A percentile compares a stretch with the other conserved stretches of the same genome.
phyloP scores from a whole-genome alignment of 768 basidiomycete genomes.

The Phlebiopsis gigantea region DNA sequence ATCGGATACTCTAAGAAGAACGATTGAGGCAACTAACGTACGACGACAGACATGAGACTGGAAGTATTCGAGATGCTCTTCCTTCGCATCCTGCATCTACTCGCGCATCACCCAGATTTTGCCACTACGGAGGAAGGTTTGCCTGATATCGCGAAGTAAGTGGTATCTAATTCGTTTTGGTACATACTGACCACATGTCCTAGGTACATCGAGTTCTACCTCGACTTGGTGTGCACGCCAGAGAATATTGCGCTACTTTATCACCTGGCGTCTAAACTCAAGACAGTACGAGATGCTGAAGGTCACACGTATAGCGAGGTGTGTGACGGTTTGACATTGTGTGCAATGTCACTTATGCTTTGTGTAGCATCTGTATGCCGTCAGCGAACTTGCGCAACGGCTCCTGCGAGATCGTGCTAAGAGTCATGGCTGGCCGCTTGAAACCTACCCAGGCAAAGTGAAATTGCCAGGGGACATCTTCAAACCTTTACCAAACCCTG shows the following conservation, averaged over 20 bases:
- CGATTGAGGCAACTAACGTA: not conserved
- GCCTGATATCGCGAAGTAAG: conserved; percentile 77
- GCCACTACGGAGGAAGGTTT: conserved; percentile 60
- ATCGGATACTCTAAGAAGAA: not conserved
- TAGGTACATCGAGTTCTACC: conserved; percentile 88
- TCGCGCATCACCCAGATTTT: conserved; percentile 96
- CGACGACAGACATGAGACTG: conserved; percentile 42
- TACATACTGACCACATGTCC: conserved; percentile 1
- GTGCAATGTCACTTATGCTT: not conserved
- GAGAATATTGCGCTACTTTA: conserved; percentile 85
- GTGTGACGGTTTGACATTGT: conserved; percentile 9
- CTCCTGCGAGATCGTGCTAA: conserved; percentile 69
- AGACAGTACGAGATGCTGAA: conserved; percentile 80
- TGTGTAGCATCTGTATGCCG: conserved; percentile 74
- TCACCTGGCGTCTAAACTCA: conserved; percentile 74
- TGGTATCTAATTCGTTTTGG: not conserved
- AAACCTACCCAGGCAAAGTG: conserved; percentile 77
- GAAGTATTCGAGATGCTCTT: conserved; percentile 79
- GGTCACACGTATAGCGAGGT: conserved; percentile 70
- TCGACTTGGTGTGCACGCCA: conserved; percentile 67
- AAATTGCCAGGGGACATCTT: conserved; percentile 81
- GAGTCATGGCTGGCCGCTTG: conserved; percentile 65
- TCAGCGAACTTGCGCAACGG: conserved; percentile 87
- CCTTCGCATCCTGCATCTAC: conserved; percentile 77
- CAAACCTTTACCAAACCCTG: conserved; percentile 58